Evolutionary conservation across 768 basidiomycete species (phyloP), one percentile per base, ranked within the genome.

Genomic region (Candolleomyces aberdarensis): DNA sequence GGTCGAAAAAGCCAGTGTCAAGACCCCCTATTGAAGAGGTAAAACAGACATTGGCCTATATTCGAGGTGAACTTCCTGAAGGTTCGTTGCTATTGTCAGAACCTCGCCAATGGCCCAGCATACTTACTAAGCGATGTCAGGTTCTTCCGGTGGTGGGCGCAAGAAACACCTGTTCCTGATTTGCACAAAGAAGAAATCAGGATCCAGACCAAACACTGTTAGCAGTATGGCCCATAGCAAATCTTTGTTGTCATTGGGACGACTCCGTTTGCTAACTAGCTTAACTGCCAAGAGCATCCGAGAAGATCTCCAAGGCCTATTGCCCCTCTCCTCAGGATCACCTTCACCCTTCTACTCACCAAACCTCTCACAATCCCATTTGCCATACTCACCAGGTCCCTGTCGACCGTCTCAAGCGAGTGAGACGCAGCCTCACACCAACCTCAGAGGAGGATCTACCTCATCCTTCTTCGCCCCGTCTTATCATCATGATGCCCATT

Each of bases 1-100:
- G 81, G 80, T 26, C 26, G 80, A 61, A 72, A 20, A 73, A 75
- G 57, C 78, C 80, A 26, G 67, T 69, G 41, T 61, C 65, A 3
- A 69, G 80, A 15, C 81, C 80, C 17, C 70, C 76, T 14, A 78
- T 80, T 64, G 64, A 72, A 36, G 64, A 66, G 14, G 65, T 81
- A 26, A 75, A 70, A 55, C 61, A 54, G 3, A 64, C 58, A 22
- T 59, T 78, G 19, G 58, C 66, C 52, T 62, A 66, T 36, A 63
- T 75, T 8, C 66, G 63, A 57, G 66, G 64, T 14, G 41, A 55
- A 22, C 3, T 1, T 15, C 8, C 41, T 17, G 14, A 19, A 53
- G 44, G 59, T 60, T 17, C 36, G 59, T n/a, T 5, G 7, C 9
- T 10, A 9, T 19, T 26, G 6, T n/a, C 47, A 7, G 6, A 29